phyloP scores from a whole-genome alignment of 2,329 filamentous ascomycete genomes.

The Didymella sp. region DNA sequence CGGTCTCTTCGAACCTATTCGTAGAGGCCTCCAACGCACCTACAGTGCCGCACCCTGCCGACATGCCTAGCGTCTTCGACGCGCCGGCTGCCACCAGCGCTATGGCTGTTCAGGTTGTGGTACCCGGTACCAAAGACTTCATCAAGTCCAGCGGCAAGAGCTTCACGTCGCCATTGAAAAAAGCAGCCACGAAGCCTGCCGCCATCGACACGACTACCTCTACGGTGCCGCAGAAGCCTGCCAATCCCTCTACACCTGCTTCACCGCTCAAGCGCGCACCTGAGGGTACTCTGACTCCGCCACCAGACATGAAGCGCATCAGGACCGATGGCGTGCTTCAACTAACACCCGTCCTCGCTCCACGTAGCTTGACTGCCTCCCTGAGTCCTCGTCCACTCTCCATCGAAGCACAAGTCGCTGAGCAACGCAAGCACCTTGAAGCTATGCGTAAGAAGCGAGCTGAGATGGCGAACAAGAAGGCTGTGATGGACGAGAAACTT shows the following conservation, averaged over 20 bases:
- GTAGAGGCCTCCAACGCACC: background rate
- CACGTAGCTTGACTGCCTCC: background rate
- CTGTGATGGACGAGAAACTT: slow-evolving; percentile 24
- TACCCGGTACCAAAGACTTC: slow-evolving; percentile 1
- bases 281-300: slow-evolving; percentile 5
- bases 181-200: slow-evolving; percentile 1
- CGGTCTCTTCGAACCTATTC: too few species aligned
- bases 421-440: slow-evolving; percentile 29
- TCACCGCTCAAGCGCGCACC: background rate
- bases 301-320: slow-evolving; percentile 20
- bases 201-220: slow-evolving; percentile 4
- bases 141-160: slow-evolving; percentile 1
- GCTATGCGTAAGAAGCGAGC: slow-evolving; percentile 23
- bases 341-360: too few species aligned
- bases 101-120: background rate
- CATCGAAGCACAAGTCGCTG: slow-evolving; percentile 21
- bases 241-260: background rate
- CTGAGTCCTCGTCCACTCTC: slow-evolving; percentile 10
- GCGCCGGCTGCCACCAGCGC: background rate
- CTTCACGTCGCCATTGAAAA: slow-evolving; percentile 3
- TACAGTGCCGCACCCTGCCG: background rate
- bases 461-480: slow-evolving; percentile 27
- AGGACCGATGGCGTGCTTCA: slow-evolving; percentile 4
- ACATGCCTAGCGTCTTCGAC: background rate
- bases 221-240: slow-evolving; percentile 1